Base-by-base conservation (phyloP, 2,329 filamentous ascomycete species). In the Phyllosticta citribraziliensis region DNA sequence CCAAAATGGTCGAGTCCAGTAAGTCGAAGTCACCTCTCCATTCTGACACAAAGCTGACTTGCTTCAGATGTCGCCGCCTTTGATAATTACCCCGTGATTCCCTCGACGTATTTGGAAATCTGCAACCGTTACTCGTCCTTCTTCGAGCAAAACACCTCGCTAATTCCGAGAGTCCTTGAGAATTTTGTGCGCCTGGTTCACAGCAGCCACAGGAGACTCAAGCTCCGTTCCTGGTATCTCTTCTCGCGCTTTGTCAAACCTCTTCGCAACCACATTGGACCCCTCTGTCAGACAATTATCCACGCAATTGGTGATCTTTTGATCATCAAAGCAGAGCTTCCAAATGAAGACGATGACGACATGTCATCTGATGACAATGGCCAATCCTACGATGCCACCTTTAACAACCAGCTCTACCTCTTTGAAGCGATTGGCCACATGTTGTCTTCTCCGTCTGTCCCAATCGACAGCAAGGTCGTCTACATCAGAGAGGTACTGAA, bases 41-140 rank as follows among this genome's bases (percentile, higher is more conserved):
- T 10, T n/a, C 27, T 14, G 12, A 5, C 19, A 3, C 14, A 11
- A 22, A 5, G 30, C 55, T 62, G 52, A 61, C 30, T 47, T 6
- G 9, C 33, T 22, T 5, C 66, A 92, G 91, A 89, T 66, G 88
- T 97, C 66, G 87, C 90, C 63, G 88, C 82, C 52, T 95, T 56
- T 17, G 55, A 93, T 73, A 85, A 87, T 17, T 94, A 97, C 71
- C 93, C 94, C 1, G 91, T 92, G 17, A 92, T 97, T 57, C 85
- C 97, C 65, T 80, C 99, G 22, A 91, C 97, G 75, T 99, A 96
- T 71, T 97, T 99, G 92, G 94, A 99, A 73, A 96, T 96, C 40
- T 96, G 92, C 73, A 92, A 96, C 60, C 87, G 94, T 57, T 99
- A 99, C 75, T 89, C 88, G 71, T 84, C 86, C 27, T 96, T 97